phyloP scores from a whole-genome alignment of 2,329 filamentous ascomycete genomes.

The Truncatella angustata region DNA sequence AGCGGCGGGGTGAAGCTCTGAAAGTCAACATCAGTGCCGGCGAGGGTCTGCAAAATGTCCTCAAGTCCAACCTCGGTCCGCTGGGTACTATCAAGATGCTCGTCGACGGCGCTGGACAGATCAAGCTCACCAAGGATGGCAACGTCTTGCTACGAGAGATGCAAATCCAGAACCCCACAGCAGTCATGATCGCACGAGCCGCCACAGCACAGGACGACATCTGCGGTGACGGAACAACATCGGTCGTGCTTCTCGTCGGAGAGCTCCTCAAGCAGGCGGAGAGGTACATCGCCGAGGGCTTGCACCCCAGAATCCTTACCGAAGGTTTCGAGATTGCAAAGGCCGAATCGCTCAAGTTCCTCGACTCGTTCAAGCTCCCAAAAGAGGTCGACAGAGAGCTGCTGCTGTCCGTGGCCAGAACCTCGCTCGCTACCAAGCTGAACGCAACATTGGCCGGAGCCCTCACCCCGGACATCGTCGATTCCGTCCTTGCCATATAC shows the following conservation, averaged over 20 bases:
- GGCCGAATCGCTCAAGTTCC: conserved; percentile 89
- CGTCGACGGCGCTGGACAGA: conserved; percentile 72
- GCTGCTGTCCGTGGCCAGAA: conserved; percentile 87
- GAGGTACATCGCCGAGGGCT: conserved; percentile 91
- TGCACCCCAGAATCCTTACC: conserved; percentile 94
- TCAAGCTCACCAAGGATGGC: conserved; percentile 96
- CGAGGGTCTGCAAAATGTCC: conserved; percentile 88
- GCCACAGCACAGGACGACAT: conserved; percentile 98
- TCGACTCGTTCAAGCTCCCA: conserved; percentile 88
- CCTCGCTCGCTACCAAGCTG: conserved; percentile 92
- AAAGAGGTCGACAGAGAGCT: conserved; percentile 91
- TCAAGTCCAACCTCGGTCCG: conserved; percentile 94
- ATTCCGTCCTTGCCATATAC: conserved; percentile 94
- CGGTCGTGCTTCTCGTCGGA: conserved; percentile 90
- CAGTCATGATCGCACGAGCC: conserved; percentile 78
- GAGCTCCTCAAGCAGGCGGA: conserved; percentile 98
- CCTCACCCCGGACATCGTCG: conserved; percentile 92
- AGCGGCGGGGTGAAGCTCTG: conserved; percentile 96
- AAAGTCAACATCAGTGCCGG: conserved; percentile 96
- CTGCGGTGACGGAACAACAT: conserved; percentile 95
- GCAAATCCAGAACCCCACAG: conserved; percentile 98
- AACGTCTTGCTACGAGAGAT: conserved; percentile 77
- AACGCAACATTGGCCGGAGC: conserved; percentile 85
- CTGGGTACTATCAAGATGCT: conserved; percentile 96
- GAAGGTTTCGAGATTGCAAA: conserved; percentile 98